These are phyloP conservation scores for Fusarium cyanostomum DNA, from an alignment of 2,329 filamentous ascomycete genomes.

Conservation along the genomic window DNA sequence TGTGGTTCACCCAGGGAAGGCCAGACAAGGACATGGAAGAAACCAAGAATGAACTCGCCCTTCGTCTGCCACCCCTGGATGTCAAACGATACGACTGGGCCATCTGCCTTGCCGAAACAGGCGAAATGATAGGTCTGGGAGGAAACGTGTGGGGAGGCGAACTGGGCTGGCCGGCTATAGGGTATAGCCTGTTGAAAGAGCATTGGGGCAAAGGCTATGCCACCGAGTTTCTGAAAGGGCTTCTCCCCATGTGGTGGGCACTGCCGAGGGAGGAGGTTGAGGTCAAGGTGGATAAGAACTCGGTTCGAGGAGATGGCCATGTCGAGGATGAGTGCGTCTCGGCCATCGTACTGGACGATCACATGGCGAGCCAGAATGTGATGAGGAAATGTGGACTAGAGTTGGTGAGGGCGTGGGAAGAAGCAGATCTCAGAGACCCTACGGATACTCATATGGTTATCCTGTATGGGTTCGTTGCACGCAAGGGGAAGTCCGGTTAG, in stretches of 20 bases:
- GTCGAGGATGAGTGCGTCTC: slow-evolving; percentile 53
- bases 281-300: slow-evolving; percentile 54
- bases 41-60: slow-evolving; percentile 53
- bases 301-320: slow-evolving; percentile 45
- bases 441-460: slow-evolving; percentile 14
- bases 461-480: slow-evolving; percentile 41
- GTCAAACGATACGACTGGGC: slow-evolving; percentile 64
- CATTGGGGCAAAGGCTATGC: slow-evolving; percentile 66
- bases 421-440: slow-evolving; percentile 38
- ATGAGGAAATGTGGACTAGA: slow-evolving; percentile 66
- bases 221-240: slow-evolving; percentile 63
- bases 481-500: slow-evolving; percentile 2
- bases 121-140: slow-evolving; percentile 62
- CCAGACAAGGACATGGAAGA: slow-evolving; percentile 56
- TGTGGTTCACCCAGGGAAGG: slow-evolving; percentile 58
- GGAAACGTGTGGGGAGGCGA: slow-evolving; percentile 51
- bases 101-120: slow-evolving; percentile 57
- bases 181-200: slow-evolving; percentile 65
- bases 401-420: slow-evolving; percentile 53
- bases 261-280: slow-evolving; percentile 58
- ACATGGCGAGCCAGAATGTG: slow-evolving; percentile 64
- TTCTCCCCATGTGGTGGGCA: slow-evolving; percentile 57
- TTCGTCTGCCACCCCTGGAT: slow-evolving; percentile 60
- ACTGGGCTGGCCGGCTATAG: slow-evolving; percentile 66
- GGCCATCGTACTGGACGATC: slow-evolving; percentile 59